These are phyloP conservation scores for Vitis vinifera DNA, from an alignment of 164 flowering plant species.

Conservation along the genomic window DNA sequence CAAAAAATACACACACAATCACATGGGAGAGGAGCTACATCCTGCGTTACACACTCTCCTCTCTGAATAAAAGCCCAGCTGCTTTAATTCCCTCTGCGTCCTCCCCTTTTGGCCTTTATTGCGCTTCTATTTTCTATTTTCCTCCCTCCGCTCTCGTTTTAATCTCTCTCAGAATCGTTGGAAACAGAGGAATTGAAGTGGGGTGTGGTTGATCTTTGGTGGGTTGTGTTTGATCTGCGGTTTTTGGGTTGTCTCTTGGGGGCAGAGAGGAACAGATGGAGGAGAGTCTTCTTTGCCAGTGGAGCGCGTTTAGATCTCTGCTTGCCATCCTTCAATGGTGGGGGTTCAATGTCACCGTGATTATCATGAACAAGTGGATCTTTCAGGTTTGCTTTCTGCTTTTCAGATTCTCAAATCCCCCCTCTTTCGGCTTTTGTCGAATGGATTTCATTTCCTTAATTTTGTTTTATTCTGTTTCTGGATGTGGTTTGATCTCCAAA, in stretches of 20 bases:
- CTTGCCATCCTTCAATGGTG: slow-evolving; percentile 96
- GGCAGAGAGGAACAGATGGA: slow-evolving; percentile 52
- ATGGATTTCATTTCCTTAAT: background rate
- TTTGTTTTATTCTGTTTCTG: background rate
- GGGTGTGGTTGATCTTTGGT: slow-evolving; percentile 1
- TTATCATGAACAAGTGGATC: slow-evolving; percentile 99
- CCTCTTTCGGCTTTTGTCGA: background rate
- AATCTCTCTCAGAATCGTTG: too few relatives aligned
- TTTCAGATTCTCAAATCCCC: background rate
- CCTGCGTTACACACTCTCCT: slow-evolving; percentile 21
- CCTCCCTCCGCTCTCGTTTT: background rate
- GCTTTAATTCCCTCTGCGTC: background rate
- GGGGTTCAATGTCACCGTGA: slow-evolving; percentile 94
- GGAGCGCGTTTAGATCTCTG: slow-evolving; percentile 76
- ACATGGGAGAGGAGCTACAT: slow-evolving; percentile 18
- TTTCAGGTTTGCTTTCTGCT: slow-evolving; percentile 65
- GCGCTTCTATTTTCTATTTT: slow-evolving; percentile 1
- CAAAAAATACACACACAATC: slow-evolving; percentile 8
- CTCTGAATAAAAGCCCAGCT: too few relatives aligned
- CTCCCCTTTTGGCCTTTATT: background rate
- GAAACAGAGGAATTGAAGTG: background rate
- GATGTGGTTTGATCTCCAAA: too few relatives aligned
- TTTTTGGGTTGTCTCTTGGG: slow-evolving; percentile 1
- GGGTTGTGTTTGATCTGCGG: background rate
- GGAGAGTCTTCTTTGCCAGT: slow-evolving; percentile 55